Evolutionary conservation across 2,329 filamentous ascomycete genomes (phyloP), one percentile per base, ranked within the genome.

Genomic region (Cladosporium sp.): DNA sequence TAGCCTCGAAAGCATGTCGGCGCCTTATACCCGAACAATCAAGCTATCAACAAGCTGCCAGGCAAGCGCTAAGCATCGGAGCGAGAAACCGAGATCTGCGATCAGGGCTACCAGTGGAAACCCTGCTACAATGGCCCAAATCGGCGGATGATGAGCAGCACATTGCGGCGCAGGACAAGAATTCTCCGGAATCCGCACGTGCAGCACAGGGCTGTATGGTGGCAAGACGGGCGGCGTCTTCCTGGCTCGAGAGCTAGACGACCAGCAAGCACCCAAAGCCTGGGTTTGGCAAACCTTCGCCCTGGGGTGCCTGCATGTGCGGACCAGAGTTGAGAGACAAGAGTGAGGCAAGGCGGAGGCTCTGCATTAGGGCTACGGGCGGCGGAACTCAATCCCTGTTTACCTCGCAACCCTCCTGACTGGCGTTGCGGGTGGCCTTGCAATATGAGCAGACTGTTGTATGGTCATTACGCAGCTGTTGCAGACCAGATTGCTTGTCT

Each of bases 391-490:
- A 49, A 49, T 43, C 16, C 18, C 41, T 19, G 40, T 31, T 43
- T 32, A 32, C 48, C 48, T 50, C 48, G 48, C 46, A 49, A 50
- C 48, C 22, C 22, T 28, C 22, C 22, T 28, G 22, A 28, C 22
- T 50, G 32, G 31, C 16, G 13, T n/a, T 37, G 13, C 40, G 31
- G 7, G 32, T 14, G 40, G 48, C 22, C 22, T 28, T 7, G 22
- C 22, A 28, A 43, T 40, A 37, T 37, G 48, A 38, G 48, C 40
- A 9, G 22, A 13, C 48, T 43, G 48, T 50, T 50, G 22, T 50
- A 28, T 50, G 40, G 22, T 28, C 22, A 50, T 50, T 50, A 33
- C 48, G 38, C 43, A 40, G 48, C 48, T 50, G 48, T 28, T 16
- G 40, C 42, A n/a, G 18, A 11, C 31, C 16, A 38, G 31, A 43